These are phyloP conservation scores for Scheffersomyces lignicola DNA, from an alignment of 1,139 yeast species.

Conservation along the genomic window DNA sequence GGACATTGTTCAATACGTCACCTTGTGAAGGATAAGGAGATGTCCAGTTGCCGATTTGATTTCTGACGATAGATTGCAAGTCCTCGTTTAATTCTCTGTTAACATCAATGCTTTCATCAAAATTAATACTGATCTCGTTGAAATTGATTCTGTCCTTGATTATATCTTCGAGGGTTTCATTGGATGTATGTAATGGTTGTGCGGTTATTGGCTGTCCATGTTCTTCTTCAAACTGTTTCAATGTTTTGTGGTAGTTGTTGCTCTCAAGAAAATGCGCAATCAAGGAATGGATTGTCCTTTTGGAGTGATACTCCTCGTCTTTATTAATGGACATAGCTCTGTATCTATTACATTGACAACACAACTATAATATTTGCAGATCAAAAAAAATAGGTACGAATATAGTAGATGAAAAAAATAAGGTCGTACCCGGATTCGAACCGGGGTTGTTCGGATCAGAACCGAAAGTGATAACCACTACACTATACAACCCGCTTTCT, in stretches of 20 bases:
- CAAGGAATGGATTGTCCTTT: conserved; percentile 26
- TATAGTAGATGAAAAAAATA: conserved; percentile 6
- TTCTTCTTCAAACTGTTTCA: conserved; percentile 50
- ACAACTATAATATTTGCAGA: neutral
- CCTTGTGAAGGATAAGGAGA: conserved; percentile 29
- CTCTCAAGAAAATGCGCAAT: conserved; percentile 57
- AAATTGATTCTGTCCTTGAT: conserved; percentile 50
- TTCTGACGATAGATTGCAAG: conserved; percentile 10
- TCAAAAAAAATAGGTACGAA: neutral
- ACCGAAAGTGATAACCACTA: conserved; percentile 52
- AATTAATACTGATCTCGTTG: conserved; percentile 18
- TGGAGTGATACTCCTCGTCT: neutral
- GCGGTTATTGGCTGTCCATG: conserved; percentile 35
- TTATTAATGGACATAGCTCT: conserved; percentile 2
- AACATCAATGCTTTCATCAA: conserved; percentile 7
- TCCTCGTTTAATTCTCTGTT: conserved; percentile 11
- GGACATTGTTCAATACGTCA: conserved; percentile 10
- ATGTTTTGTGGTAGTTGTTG: conserved; percentile 46
- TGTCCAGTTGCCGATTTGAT: conserved; percentile 37
- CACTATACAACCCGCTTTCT: conserved; percentile 28
- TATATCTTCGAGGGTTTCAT: conserved; percentile 53
- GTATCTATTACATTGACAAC: conserved; percentile 1
- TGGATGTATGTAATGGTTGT: conserved; percentile 13
- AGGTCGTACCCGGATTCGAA: conserved; percentile 96
- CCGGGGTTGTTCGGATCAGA: conserved; percentile 86